Percentiles rank a stretch among this genome's conserved stretches.
Conservation (phyloP, 73 alveolate species). For the Tetrahymena thermophila region DNA sequence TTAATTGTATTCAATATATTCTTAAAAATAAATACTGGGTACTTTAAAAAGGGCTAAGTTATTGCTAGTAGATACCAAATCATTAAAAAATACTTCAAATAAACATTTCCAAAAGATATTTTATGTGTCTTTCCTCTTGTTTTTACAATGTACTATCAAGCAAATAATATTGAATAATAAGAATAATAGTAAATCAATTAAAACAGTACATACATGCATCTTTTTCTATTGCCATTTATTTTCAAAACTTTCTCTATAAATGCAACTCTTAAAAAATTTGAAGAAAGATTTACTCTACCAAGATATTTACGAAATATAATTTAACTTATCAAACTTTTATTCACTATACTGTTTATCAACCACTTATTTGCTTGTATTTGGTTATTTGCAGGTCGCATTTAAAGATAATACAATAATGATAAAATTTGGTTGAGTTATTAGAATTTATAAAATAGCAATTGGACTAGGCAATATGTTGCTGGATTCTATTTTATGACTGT, state of each 20-base stretch:
- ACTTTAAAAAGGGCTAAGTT: not conserved
- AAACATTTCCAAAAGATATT: not conserved
- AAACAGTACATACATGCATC: not conserved
- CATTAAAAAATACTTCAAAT: not conserved
- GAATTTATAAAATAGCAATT: conserved; percentile 1
- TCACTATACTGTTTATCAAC: conserved; percentile 28
- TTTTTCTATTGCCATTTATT: not conserved
- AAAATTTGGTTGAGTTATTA: conserved; percentile 47
- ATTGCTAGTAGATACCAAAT: not conserved
- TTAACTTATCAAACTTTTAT: conserved; percentile 9
- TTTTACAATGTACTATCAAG: not conserved
- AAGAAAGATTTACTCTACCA: not conserved
- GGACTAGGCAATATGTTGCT: conserved; percentile 20
- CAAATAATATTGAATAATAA: not conserved
- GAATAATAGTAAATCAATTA: no score
- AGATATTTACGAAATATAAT: not conserved
- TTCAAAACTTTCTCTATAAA: not conserved
- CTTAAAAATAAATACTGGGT: not conserved
- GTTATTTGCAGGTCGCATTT: conserved; percentile 37
- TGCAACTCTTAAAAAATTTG: not conserved
- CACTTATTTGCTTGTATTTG: conserved; percentile 65
- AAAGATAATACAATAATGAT: not conserved
- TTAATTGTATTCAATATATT: not conserved
- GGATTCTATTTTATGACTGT: conserved; percentile 53
- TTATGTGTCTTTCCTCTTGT: not conserved